These are phyloP conservation scores for Saturnispora zaruensis DNA, from an alignment of 805 yeast genomes.

Conservation along the genomic window DNA sequence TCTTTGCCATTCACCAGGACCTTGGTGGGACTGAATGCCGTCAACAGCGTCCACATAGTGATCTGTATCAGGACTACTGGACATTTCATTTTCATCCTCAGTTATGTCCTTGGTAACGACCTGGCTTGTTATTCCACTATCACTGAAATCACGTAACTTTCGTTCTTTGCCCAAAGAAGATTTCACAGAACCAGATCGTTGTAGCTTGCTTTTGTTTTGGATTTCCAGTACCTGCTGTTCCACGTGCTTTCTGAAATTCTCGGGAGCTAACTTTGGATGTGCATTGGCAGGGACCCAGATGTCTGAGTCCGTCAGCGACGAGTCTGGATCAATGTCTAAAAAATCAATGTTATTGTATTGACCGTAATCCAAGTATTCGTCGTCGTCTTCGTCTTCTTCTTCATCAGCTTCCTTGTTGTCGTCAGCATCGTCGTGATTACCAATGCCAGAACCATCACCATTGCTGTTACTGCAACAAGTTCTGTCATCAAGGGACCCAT, in stretches of 20 bases:
- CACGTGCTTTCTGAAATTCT: conserved; percentile 63
- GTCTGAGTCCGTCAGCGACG: conserved; percentile 9
- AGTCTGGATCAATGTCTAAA: conserved; percentile 12
- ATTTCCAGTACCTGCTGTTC: conserved; percentile 48
- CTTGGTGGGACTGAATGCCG: conserved; percentile 5
- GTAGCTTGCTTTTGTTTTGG: conserved; percentile 29
- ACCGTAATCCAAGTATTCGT: conserved; percentile 20
- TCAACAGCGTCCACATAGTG: conserved; percentile 6
- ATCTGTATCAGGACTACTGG: not conserved
- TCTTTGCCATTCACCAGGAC: conserved; percentile 1
- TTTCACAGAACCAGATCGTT: conserved; percentile 22
- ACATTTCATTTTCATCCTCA: not conserved
- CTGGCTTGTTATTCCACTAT: conserved; percentile 1
- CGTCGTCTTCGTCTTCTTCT: conserved; percentile 1
- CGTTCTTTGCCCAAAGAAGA: conserved; percentile 21
- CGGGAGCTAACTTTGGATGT: conserved; percentile 95
- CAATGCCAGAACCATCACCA: not conserved
- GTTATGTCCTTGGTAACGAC: not conserved
- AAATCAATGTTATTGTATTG: conserved; percentile 13
- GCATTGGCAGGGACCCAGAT: conserved; percentile 95
- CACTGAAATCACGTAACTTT: conserved; percentile 9
- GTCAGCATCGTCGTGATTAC: not conserved
- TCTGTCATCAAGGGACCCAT: not conserved
- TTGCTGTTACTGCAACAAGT: not conserved
- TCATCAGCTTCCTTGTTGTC: no score